Evolutionary conservation across 2,329 filamentous ascomycete genomes (phyloP), one percentile per base, ranked within the genome.

Genomic region (Diplodia mutila): DNA sequence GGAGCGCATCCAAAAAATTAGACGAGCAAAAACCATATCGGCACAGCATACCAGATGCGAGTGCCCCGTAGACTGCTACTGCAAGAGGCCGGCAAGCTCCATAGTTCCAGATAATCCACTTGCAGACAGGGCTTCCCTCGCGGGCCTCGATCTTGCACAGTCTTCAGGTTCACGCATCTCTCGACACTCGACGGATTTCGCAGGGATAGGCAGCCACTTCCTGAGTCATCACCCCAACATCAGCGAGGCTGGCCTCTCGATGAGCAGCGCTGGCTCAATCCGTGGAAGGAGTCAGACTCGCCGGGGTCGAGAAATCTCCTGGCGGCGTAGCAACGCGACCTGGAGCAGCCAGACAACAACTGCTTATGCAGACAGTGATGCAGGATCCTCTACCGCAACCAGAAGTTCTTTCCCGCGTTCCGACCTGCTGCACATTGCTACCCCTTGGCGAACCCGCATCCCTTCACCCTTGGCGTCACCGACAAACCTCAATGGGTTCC

Each of bases 51-150:
- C 8, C 23, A 39, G 21, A 25, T 67, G 65, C 37, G 25, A 37
- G 12, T 67, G 65, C 34, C 46, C 46, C 11, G 25, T 29, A 6
- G 34, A 67, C 27, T 67, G 65, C 23, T 23, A 54, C 14, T 67
- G 65, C 55, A 61, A 49, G 37, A 51, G 65, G 34, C 65, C 65
- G 23, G 46, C 32, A n/a, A 67, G 65, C 49, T 67, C 65, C 23
- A 32, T 67, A 16, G 32, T 63, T 27, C 55, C 55, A 3, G 57
- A 67, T 23, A 52, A 42, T 18, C 48, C 65, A 21, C 55, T 67
- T 21, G 49, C 34, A 1, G 65, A 67, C n/a, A 34, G 65, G 9
- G 48, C 55, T 29, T 67, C 65, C 18, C 55, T 67, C 37, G 53
- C 48, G 23, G 46, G 32, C n/a, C 55, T 67, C 12, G 65, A 67